Conservation (phyloP, 805 yeast species). For the Sugiyamaella boreocaroliniensis region DNA sequence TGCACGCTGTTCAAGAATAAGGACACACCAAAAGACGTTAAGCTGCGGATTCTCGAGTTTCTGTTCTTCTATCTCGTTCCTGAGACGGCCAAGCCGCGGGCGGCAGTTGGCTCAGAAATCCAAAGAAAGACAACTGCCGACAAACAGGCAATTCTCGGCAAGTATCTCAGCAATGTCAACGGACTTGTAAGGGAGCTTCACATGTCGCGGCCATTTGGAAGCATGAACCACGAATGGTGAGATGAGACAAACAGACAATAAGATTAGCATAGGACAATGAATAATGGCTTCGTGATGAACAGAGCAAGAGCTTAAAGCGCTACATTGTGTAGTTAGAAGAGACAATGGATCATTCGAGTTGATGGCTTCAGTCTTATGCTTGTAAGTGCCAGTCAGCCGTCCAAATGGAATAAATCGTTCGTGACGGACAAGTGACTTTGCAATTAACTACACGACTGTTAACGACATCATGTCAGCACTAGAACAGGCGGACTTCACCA, state of each 20-base stretch:
- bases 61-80: constrained; percentile 62
- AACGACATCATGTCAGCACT: constrained; percentile 1
- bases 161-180: constrained; percentile 40
- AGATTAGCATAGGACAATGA: not conserved
- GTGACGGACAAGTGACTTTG: too few relatives aligned
- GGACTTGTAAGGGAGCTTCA: constrained; percentile 42
- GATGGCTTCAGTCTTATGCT: too few relatives aligned
- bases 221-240: constrained; percentile 43
- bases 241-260: not conserved
- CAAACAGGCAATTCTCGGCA: constrained; percentile 39
- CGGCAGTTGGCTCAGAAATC: constrained; percentile 15
- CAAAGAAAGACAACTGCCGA: constrained; percentile 37
- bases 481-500: constrained; percentile 25
- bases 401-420: too few relatives aligned
- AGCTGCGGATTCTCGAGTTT: constrained; percentile 61
- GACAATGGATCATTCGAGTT: too few relatives aligned
- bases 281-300: too few relatives aligned
- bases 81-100: constrained; percentile 35
- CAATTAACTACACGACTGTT: too few relatives aligned
- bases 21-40: constrained; percentile 44
- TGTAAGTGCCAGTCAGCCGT: too few relatives aligned
- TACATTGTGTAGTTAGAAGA: too few relatives aligned
- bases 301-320: too few relatives aligned
- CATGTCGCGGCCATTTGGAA: constrained; percentile 45
- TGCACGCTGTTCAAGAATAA: constrained; percentile 41